Base-by-base conservation (phyloP, 805 yeast genomes). In the Kodamaea laetipori region DNA sequence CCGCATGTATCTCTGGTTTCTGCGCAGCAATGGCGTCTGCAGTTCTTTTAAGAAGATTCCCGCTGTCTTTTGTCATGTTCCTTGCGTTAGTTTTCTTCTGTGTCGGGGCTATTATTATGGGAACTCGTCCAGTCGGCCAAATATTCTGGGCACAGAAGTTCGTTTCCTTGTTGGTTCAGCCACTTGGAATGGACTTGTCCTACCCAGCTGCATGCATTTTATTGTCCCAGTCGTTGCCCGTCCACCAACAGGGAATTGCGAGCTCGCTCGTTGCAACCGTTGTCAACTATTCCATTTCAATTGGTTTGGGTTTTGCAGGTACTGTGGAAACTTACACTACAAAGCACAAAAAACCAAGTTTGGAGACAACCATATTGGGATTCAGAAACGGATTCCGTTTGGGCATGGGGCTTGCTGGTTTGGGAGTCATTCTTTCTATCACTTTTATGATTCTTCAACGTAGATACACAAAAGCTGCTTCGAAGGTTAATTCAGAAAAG, bases 261-360 rank as follows among this genome's bases (percentile, higher is more conserved):
- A 54, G 55, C 6, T 45, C 50, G 19, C 42, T 53, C 27, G 57
- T 53, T 12, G 41, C 50, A 3, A 53, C 57, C 4, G 48, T 53
- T 34, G 53, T 53, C 26, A 53, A 53, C 46, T 53, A 51, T 36
- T 50, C 55, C 26, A 49, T 66, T 24, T 57, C 68, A 16, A 55
- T 65, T 19, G 70, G 70, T 2, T 55, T 66, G 36, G 70, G 70
- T 1, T 43, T 65, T 21, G 67, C 69, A 2, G 69, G 69, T 0
- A 55, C 67, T 1, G 71, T 62, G 1, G 68, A 64, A 46, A 44
- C 43, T 16, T 66, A 66, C 45, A 49, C 52, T 7, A 61, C 61
- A 3, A 45, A 42, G 28, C 48, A 49, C 31, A 51, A 30, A 46
- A 51, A 47, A 1, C 52, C 47, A 0, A 27, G 46, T 16, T 10